Conservation (phyloP, 2,329 filamentous ascomycete genomes). For the Coniochaeta sp. region DNA sequence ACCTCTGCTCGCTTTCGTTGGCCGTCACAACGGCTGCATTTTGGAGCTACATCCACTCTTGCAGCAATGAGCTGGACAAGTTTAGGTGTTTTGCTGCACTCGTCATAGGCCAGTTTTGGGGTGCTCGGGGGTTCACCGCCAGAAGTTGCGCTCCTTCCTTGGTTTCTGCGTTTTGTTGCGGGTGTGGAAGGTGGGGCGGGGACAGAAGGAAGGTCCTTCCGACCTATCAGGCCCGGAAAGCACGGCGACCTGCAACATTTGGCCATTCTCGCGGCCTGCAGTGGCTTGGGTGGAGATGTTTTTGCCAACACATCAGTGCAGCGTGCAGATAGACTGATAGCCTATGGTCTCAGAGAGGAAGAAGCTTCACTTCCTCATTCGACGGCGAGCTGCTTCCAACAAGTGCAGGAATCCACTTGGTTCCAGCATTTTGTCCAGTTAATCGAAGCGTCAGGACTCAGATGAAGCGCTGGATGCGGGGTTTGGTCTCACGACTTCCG, state of each 20-base stretch:
- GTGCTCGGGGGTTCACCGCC: not conserved
- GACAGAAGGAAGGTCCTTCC: not conserved
- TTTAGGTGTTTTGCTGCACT: not conserved
- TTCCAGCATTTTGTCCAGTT: not conserved
- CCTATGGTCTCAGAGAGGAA: not conserved
- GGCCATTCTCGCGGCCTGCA: not conserved
- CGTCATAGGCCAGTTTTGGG: not conserved
- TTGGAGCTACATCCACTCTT: not conserved
- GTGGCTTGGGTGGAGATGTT: not conserved
- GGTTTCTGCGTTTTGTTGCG: not conserved
- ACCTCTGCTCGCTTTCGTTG: not conserved
- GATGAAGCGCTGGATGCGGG: not conserved
- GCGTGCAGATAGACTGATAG: not conserved
- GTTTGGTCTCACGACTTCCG: not conserved
- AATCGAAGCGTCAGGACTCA: not conserved
- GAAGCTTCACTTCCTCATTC: not conserved
- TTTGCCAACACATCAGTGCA: slow-evolving; percentile 3
- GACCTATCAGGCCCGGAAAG: not conserved
- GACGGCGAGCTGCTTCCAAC: not conserved
- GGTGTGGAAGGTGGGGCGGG: not conserved
- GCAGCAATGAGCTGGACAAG: not conserved
- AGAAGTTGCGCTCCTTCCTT: not conserved
- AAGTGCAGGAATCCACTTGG: not conserved
- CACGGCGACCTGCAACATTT: not conserved
- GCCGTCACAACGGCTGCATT: not conserved